Evolutionary conservation across 1,284 basidiomycete genomes (phyloP), one percentile per base, ranked within the genome.

Genomic region (Microstroma glucosiphilum): DNA sequence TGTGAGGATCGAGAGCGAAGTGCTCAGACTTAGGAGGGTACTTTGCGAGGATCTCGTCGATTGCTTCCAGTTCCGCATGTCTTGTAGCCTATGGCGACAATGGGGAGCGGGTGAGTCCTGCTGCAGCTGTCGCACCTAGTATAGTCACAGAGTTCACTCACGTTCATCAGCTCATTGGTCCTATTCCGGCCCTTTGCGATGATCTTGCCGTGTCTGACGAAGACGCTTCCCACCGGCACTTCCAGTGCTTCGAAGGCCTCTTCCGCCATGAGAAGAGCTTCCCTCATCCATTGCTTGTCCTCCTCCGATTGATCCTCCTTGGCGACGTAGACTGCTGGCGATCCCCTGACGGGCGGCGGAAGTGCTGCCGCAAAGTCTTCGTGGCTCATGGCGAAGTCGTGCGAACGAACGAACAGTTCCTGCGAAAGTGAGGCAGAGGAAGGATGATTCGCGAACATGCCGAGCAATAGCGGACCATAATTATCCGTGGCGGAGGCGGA

Each of bases 61-160:
- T 93, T 0, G 96, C 94, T 80, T 97, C 96, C 19, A 98, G 87
- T 80, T 99, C 96, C 49, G 96, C 94, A 77, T 99, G 96, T 59
- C 94, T 85, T 3, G 94, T 98, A 0, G 92, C 93, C 92, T 96
- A 70, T 46, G 56, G 51, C 23, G 43, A 13, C 23, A 41, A 37
- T 4, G 19, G 25, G 37, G 40, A 61, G 54, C 49, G n/a, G 17
- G 13, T 41, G 17, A 15, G 17, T 21, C 17, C 11, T 41, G 56
- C 8, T 19, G 15, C 0, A n/a, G 26, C 54, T 56, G 26, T 3
- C 54, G 15, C n/a, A 23, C 4, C 40, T 17, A 3, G 15, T 19
- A 37, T 13, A 48, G 17, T 12, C 4, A 21, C 17, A 48, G 6
- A 3, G 19, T 7, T 8, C 13, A 68, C 68, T 59, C 88, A 84